Base-by-base conservation (phyloP, 1,284 basidiomycete species). In the Rugosomyces carneus region DNA sequence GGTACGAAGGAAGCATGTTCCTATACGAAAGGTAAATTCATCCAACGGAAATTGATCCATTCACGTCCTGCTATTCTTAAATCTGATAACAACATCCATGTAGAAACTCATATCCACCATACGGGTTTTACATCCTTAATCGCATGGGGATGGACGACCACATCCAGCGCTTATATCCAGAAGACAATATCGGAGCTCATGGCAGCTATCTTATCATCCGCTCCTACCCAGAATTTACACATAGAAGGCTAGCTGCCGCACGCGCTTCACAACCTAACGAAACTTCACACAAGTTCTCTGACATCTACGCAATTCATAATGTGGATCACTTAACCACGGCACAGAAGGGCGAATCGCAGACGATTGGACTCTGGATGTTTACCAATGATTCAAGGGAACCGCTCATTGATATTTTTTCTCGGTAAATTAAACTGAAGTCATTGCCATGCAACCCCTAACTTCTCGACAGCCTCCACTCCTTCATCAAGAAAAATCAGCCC, bases 1-100 rank as follows among this genome's bases (percentile, higher is more conserved):
- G 89, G 20, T 87, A 74, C 56, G 91, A 93, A 62, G 91, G 91
- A 1, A 86, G 81, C 58, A 88, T 93, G 78, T 93, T 94, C 66
- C 70, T 94, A 49, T 92, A 87, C 59, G 84, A 90, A 61, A 74
- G 89, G 85, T 89, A 58, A 52, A 78, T 61, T 40, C 35, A 36
- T n/a, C n/a, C 29, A 31, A 31, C 29, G 13, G 24, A 26, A 26
- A 5, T 31, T 3, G 11, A 31, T n/a, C n/a, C n/a, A n/a, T n/a
- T 10, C 13, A 8, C 13, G 11, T 8, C 13, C 13, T 31, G 13
- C 11, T 31, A 8, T 13, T 42, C 47, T 31, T 39, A 15, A 27
- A 35, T 45, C 49, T 26, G 10, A 21, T 40, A 5, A 15, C 29
- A 24, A 39, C 26, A 13, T 26, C 20, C 31, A 36, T 13, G 7